Conservation (phyloP, 345 rosid species). For the Gossypium thurberi region DNA sequence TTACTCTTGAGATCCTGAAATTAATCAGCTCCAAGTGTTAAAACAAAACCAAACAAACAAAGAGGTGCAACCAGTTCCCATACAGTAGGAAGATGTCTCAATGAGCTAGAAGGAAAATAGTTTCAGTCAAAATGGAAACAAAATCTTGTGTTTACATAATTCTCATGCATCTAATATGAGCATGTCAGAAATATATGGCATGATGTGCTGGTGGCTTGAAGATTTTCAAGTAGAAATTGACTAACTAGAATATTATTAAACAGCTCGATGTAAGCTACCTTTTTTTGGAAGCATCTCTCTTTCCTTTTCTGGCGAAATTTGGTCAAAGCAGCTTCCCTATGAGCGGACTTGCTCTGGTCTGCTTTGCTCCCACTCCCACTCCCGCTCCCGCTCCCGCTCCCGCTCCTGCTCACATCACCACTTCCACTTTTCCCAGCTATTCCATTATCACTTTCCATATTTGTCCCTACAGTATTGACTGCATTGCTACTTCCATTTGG, state of each 20-base stretch:
- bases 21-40: background rate
- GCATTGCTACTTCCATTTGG: conserved; percentile 37
- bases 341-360: conserved; percentile 23
- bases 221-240: background rate
- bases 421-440: conserved; percentile 30
- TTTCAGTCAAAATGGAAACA: background rate
- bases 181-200: background rate
- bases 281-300: conserved; percentile 38
- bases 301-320: conserved; percentile 35
- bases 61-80: background rate
- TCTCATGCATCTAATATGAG: no score
- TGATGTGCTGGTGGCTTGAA: background rate
- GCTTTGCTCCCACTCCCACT: conserved; percentile 24
- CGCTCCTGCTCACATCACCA: conserved; percentile 31
- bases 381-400: conserved; percentile 17
- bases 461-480: conserved; percentile 28
- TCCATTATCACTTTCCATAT: conserved; percentile 29
- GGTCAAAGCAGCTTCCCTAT: conserved; percentile 34
- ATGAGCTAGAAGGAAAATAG: no score
- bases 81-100: background rate
- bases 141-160: background rate
- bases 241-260: background rate
- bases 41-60: background rate
- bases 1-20: background rate
- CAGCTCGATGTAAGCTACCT: conserved; percentile 14